phyloP scores from a whole-genome alignment of 352 stramenopile genomes.

The Phytophthora boehmeriae region DNA sequence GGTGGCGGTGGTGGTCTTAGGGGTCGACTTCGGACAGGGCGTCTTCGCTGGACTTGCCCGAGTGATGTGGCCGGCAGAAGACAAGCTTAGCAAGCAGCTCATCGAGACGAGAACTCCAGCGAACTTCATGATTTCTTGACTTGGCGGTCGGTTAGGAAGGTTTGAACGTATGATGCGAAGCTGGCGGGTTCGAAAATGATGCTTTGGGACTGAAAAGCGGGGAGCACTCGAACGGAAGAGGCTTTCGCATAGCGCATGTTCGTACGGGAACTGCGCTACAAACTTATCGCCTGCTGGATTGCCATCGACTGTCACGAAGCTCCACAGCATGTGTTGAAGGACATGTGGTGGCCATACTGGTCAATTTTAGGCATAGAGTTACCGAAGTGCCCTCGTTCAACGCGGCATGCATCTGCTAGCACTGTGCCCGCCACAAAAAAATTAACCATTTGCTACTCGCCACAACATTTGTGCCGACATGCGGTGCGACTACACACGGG shows the following conservation, averaged over 20 bases:
- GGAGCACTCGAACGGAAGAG: too few species aligned
- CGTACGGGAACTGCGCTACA: constrained; percentile 24
- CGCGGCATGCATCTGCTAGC: too few species aligned
- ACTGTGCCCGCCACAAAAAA: too few species aligned
- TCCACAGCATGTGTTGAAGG: too few species aligned
- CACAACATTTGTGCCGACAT: too few species aligned
- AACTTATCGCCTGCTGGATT: constrained; percentile 1
- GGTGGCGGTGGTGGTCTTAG: background rate
- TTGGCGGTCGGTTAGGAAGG: background rate
- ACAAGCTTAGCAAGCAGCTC: constrained; percentile 15
- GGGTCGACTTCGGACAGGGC: background rate
- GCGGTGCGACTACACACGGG: too few species aligned
- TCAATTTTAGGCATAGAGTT: too few species aligned
- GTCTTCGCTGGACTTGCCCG: constrained; percentile 15
- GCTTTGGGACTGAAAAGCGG: constrained; percentile 1
- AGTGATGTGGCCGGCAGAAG: constrained; percentile 15
- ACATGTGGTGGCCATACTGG: too few species aligned
- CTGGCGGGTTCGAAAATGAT: constrained; percentile 25
- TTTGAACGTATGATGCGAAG: background rate
- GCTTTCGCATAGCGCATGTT: constrained; percentile 8
- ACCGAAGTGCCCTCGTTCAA: too few species aligned
- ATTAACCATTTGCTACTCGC: too few species aligned
- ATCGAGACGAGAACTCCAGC: constrained; percentile 16
- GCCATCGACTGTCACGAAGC: constrained; percentile 7
- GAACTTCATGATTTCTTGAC: constrained; percentile 28